Evolutionary conservation across 2,329 filamentous ascomycete species (phyloP).

Genomic region (Trichothecium roseum): DNA sequence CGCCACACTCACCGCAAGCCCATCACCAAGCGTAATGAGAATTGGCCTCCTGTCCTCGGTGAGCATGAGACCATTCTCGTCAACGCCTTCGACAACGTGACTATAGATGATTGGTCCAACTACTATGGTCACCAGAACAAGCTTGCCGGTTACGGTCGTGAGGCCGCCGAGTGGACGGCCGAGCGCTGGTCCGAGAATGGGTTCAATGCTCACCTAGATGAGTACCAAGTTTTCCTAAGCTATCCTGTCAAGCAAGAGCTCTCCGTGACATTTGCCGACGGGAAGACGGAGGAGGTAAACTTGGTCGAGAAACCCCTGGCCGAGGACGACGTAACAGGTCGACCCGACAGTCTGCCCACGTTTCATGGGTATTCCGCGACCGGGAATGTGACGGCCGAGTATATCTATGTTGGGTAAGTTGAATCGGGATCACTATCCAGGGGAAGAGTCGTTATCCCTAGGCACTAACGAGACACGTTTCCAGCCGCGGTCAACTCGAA

Average conservation of each 20-base stretch:
- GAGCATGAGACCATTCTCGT: conserved; percentile 21
- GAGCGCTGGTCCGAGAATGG: conserved; percentile 25
- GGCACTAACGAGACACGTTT: neutral
- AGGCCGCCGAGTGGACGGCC: conserved; percentile 26
- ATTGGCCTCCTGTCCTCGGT: conserved; percentile 23
- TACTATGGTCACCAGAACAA: conserved; percentile 29
- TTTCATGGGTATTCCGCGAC: conserved; percentile 78
- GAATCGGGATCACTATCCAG: neutral
- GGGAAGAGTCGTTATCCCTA: neutral
- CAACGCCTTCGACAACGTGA: conserved; percentile 26
- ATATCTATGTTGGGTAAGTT: conserved; percentile 60
- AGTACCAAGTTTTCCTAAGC: conserved; percentile 50
- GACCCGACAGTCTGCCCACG: conserved; percentile 58
- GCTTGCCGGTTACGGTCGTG: conserved; percentile 23
- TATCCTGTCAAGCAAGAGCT: conserved; percentile 49
- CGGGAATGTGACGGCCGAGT: conserved; percentile 66
- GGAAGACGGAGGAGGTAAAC: conserved; percentile 50
- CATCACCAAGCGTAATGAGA: conserved; percentile 17
- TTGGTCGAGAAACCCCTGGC: conserved; percentile 63
- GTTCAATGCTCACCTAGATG: conserved; percentile 21
- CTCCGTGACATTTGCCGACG: conserved; percentile 22
- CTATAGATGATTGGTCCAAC: conserved; percentile 24
- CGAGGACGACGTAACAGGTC: conserved; percentile 64
- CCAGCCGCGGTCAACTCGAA: conserved; percentile 51
- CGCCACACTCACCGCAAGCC: conserved; percentile 21